A percentile compares a stretch with the other conserved stretches of the same genome.
phyloP scores from a whole-genome alignment of 176 grass and related monocot genomes.

The Avena atlantica region DNA sequence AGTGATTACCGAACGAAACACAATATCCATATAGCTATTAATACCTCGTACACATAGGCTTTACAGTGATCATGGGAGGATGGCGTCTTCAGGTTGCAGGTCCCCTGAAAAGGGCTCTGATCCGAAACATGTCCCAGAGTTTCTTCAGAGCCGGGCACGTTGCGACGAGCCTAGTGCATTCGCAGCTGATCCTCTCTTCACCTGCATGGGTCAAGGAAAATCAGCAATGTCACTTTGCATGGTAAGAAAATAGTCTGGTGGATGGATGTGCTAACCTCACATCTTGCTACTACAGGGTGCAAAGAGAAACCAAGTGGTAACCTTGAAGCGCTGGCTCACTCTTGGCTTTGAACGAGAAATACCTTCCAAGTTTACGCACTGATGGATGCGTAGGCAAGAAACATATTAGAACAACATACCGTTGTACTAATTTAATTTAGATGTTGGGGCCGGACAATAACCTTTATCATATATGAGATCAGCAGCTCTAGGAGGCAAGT shows the following conservation, averaged over 20 bases:
- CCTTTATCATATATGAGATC: conserved; percentile 57
- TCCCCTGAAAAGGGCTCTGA: conserved; percentile 17
- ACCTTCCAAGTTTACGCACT: conserved; percentile 30
- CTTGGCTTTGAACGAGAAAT: conserved; percentile 38
- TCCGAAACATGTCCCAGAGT: neutral
- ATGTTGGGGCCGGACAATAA: neutral
- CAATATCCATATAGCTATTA: neutral
- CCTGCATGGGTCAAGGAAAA: conserved; percentile 27
- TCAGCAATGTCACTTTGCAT: conserved; percentile 3
- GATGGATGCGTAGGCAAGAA: neutral
- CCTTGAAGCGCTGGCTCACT: conserved; percentile 25
- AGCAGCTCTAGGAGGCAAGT: conserved; percentile 54
- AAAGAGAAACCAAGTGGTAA: conserved; percentile 43
- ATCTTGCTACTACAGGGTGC: conserved; percentile 24
- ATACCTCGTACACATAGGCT: neutral
- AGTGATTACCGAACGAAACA: conserved; percentile 20
- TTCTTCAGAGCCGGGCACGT: conserved; percentile 12
- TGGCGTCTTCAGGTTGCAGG: neutral
- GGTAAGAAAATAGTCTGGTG: neutral
- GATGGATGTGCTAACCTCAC: conserved; percentile 37
- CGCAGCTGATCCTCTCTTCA: neutral
- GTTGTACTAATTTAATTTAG: neutral
- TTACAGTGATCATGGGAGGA: too few relatives aligned
- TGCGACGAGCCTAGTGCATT: neutral
- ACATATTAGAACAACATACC: neutral